Percentiles rank a stretch among this genome's conserved stretches.
Evolutionary conservation across 441 rosid genomes (phyloP).

Genomic region (Melianthus villosus): DNA sequence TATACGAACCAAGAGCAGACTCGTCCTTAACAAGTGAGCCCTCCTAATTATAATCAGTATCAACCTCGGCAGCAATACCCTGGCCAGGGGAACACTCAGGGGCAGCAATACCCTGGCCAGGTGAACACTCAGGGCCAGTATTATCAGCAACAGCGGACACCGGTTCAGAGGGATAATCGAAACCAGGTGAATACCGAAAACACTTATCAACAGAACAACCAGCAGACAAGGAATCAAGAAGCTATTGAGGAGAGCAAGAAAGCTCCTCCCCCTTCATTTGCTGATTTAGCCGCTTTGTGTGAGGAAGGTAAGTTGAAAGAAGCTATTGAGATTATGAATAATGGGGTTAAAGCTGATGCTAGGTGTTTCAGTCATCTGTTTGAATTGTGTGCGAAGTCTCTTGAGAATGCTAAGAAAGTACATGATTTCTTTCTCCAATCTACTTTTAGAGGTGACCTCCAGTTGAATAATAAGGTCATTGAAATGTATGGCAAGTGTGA

Average conservation of each 20-base stretch:
- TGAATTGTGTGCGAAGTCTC: slow-evolving; percentile 26
- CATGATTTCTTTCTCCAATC: slow-evolving; percentile 73
- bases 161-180: too few relatives aligned
- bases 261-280: slow-evolving; percentile 16
- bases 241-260: slow-evolving; percentile 1
- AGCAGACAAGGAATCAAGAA: slow-evolving; percentile 3
- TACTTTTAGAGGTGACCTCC: slow-evolving; percentile 38
- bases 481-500: slow-evolving; percentile 57
- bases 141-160: slow-evolving; percentile 1
- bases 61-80: not conserved
- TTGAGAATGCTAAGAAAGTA: slow-evolving; percentile 74
- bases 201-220: slow-evolving; percentile 13
- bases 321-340: slow-evolving; percentile 55
- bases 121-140: not conserved
- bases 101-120: not conserved
- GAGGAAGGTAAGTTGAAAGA: slow-evolving; percentile 47
- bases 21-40: slow-evolving; percentile 3
- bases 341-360: slow-evolving; percentile 52
- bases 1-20: not conserved
- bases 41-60: not conserved
- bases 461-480: slow-evolving; percentile 44
- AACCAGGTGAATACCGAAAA: not conserved
- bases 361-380: slow-evolving; percentile 39
- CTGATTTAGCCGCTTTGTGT: slow-evolving; percentile 39
- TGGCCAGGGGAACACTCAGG: not conserved